Conservation (phyloP, 352 stramenopile genomes). For the Phytophthora citrophthora region DNA sequence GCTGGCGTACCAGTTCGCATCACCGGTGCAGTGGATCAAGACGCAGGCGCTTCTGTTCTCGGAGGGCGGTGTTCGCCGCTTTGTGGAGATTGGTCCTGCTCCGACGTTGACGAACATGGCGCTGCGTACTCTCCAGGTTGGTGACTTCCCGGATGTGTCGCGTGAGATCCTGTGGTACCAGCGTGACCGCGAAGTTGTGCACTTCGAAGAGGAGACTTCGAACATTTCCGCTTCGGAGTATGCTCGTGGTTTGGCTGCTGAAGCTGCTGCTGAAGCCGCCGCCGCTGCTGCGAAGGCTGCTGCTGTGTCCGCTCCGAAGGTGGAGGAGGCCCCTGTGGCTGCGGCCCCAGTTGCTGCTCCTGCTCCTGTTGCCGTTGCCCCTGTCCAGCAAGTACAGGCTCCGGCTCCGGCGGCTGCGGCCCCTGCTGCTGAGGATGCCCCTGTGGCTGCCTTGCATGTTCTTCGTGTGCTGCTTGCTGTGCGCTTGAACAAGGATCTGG, state of each 20-base stretch:
- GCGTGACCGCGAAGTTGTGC: slow-evolving; percentile 80
- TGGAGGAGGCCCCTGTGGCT: slow-evolving; percentile 27
- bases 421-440: slow-evolving; percentile 52
- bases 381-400: slow-evolving; percentile 31
- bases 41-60: slow-evolving; percentile 83
- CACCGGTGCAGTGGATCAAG: slow-evolving; percentile 91
- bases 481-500: slow-evolving; percentile 76
- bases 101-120: slow-evolving; percentile 89
- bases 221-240: slow-evolving; percentile 76
- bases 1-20: slow-evolving; percentile 90
- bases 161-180: slow-evolving; percentile 87
- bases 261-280: slow-evolving; percentile 51
- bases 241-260: slow-evolving; percentile 36
- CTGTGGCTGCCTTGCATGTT: slow-evolving; percentile 68
- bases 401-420: slow-evolving; percentile 32
- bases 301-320: slow-evolving; percentile 41
- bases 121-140: slow-evolving; percentile 71
- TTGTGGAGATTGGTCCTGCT: slow-evolving; percentile 86
- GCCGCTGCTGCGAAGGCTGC: slow-evolving; percentile 48
- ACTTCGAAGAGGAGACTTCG: slow-evolving; percentile 74
- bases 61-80: slow-evolving; percentile 58
- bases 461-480: slow-evolving; percentile 81
- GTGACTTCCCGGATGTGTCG: slow-evolving; percentile 56
- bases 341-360: slow-evolving; percentile 4
- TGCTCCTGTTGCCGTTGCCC: slow-evolving; percentile 23